A percentile compares a stretch with the other conserved stretches of the same genome.
phyloP scores from a whole-genome alignment of 257 asterid species.

The Solanum chiquidenum region DNA sequence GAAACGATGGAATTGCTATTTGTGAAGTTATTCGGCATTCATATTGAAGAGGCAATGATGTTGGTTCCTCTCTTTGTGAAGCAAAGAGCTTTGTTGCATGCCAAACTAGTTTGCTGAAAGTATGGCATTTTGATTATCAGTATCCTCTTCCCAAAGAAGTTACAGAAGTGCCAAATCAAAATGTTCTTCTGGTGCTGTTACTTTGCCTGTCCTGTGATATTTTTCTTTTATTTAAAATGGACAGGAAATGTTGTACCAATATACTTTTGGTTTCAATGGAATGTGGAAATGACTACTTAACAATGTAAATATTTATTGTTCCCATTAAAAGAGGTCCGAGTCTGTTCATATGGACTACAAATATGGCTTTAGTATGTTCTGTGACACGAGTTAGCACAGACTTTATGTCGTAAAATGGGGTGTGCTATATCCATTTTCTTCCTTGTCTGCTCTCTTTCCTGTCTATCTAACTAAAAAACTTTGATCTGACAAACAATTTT shows the following conservation, averaged over 20 bases:
- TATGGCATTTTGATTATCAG: neutral
- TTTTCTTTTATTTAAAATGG: neutral
- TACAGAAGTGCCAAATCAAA: neutral
- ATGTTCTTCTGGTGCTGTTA: neutral
- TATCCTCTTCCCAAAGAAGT: neutral
- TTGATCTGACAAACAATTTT: no score
- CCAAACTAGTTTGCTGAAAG: neutral
- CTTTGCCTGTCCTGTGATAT: neutral
- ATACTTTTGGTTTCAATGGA: neutral
- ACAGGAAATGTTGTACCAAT: neutral
- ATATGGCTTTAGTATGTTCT: neutral
- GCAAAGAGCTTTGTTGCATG: neutral
- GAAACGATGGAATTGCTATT: neutral
- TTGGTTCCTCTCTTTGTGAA: neutral
- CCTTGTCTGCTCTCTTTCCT: no score
- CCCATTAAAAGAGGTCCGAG: neutral
- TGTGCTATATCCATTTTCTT: neutral
- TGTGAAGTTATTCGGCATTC: neutral
- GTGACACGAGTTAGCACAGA: neutral
- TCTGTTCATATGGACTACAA: neutral
- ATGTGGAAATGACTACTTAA: neutral
- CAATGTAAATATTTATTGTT: neutral
- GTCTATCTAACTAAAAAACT: no score
- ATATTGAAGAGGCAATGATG: neutral
- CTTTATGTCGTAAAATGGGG: neutral